Evolutionary conservation across 768 basidiomycete genomes (phyloP).

Genomic region (Lactifluus hygrophoroides): DNA sequence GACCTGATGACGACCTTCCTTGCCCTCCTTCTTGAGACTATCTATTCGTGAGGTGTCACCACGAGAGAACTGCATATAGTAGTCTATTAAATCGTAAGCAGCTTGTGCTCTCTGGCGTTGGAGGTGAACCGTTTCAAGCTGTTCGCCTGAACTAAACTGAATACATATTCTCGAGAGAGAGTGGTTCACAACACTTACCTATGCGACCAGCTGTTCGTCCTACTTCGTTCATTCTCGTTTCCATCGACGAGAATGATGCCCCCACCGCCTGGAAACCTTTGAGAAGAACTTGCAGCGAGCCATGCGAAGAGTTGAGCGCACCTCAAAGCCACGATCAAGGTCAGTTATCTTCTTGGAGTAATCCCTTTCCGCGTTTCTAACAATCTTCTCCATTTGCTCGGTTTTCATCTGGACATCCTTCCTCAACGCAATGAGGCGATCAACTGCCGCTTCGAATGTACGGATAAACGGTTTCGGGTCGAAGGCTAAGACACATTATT

Average conservation of each 20-base stretch:
- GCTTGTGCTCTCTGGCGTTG: conserved; percentile 90
- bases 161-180: conserved; percentile 5
- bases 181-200: conserved; percentile 39
- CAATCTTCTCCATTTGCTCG: conserved; percentile 87
- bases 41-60: conserved; percentile 72
- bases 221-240: conserved; percentile 85
- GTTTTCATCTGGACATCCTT: conserved; percentile 88
- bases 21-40: conserved; percentile 75
- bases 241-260: conserved; percentile 82
- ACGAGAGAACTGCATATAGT: conserved; percentile 85
- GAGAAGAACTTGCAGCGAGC: neutral
- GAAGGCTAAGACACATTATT: conserved; percentile 50
- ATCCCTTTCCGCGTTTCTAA: conserved; percentile 80
- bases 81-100: conserved; percentile 87
- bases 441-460: conserved; percentile 87
- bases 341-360: conserved; percentile 94
- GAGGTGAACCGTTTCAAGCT: conserved; percentile 89
- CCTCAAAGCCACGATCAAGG: conserved; percentile 89
- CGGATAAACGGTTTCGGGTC: conserved; percentile 88
- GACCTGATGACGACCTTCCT: conserved; percentile 80
- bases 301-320: conserved; percentile 29
- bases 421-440: conserved; percentile 76
- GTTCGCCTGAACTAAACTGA: conserved; percentile 58
- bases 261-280: conserved; percentile 59
- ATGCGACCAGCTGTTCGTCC: conserved; percentile 91